These are phyloP conservation scores for Celoporthe dispersa DNA, from an alignment of 2,329 filamentous ascomycete species.

Conservation along the genomic window DNA sequence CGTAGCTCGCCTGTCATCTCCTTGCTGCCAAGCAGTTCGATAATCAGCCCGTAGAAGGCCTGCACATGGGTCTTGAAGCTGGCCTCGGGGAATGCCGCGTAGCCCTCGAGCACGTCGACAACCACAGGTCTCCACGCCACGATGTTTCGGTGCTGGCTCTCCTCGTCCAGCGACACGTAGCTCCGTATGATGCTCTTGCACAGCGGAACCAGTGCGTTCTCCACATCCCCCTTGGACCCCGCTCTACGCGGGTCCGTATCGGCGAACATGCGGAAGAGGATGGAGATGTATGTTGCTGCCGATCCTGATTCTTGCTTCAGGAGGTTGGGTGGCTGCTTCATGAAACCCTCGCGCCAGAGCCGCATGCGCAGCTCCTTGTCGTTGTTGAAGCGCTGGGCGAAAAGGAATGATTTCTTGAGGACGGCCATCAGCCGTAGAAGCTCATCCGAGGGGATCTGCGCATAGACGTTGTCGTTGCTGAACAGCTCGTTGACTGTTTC, in stretches of 20 bases:
- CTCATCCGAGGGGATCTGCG: conserved; percentile 87
- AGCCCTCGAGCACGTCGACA: conserved; percentile 94
- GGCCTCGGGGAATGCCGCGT: conserved; percentile 77
- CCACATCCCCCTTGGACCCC: conserved; percentile 79
- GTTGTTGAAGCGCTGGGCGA: conserved; percentile 96
- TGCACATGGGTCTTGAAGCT: conserved; percentile 81
- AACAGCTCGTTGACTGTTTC: conserved; percentile 99
- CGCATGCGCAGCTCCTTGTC: conserved; percentile 95
- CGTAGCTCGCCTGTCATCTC: conserved; percentile 83
- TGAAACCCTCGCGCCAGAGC: conserved; percentile 97
- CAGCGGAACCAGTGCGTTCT: conserved; percentile 88
- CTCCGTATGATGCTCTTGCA: conserved; percentile 92
- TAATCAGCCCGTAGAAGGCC: conserved; percentile 83
- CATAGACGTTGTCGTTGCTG: conserved; percentile 93
- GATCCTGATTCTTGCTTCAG: conserved; percentile 95
- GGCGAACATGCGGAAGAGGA: conserved; percentile 96
- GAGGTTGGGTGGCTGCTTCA: conserved; percentile 98
- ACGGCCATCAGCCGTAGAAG: conserved; percentile 91
- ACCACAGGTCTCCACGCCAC: conserved; percentile 97
- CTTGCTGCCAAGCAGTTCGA: conserved; percentile 75
- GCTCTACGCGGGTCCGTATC: conserved; percentile 84
- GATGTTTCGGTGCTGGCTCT: conserved; percentile 96
- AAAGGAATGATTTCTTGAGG: conserved; percentile 94
- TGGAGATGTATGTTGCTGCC: conserved; percentile 92
- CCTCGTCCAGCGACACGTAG: conserved; percentile 87